A percentile compares a stretch with the other conserved stretches of the same genome.
Evolutionary conservation across 75 land plant genomes (phyloP).

Genomic region (Adiantum capillusveneris): DNA sequence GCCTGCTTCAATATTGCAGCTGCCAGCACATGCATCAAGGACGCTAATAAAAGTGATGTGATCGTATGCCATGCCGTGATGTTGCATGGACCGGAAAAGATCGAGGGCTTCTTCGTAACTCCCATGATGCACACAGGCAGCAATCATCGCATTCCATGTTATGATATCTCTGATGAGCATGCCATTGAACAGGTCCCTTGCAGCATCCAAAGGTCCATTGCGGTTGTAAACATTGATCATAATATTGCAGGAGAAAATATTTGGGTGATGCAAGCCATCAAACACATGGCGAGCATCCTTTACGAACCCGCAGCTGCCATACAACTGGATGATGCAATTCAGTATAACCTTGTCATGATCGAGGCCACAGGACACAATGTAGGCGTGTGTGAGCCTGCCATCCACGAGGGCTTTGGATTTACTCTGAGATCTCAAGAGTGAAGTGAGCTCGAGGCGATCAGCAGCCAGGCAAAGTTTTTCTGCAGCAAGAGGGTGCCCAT

Average conservation of each 20-base stretch:
- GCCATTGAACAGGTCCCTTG: neutral
- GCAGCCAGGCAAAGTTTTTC: neutral
- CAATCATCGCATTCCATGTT: slow-evolving; percentile 16
- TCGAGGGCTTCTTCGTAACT: slow-evolving; percentile 9
- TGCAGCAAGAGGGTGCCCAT: no score
- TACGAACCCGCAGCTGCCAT: slow-evolving; percentile 14
- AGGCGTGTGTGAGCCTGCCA: slow-evolving; percentile 25
- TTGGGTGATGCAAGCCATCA: neutral
- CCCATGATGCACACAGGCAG: slow-evolving; percentile 11
- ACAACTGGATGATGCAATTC: slow-evolving; percentile 41
- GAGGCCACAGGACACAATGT: slow-evolving; percentile 29
- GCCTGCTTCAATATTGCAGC: slow-evolving; percentile 46
- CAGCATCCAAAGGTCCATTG: slow-evolving; percentile 10
- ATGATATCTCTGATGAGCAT: slow-evolving; percentile 12
- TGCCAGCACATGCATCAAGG: slow-evolving; percentile 44
- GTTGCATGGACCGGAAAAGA: slow-evolving; percentile 31
- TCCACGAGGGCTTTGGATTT: slow-evolving; percentile 10
- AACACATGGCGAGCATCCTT: slow-evolving; percentile 3
- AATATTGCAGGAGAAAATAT: slow-evolving; percentile 3
- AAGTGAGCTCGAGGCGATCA: slow-evolving; percentile 27
- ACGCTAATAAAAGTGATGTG: slow-evolving; percentile 42
- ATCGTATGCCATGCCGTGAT: slow-evolving; percentile 26
- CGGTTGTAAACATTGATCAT: neutral
- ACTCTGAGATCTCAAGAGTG: slow-evolving; percentile 36
- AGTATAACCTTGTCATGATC: slow-evolving; percentile 24